phyloP scores from a whole-genome alignment of 2,329 filamentous ascomycete genomes.

The Arachnomyces sp. region DNA sequence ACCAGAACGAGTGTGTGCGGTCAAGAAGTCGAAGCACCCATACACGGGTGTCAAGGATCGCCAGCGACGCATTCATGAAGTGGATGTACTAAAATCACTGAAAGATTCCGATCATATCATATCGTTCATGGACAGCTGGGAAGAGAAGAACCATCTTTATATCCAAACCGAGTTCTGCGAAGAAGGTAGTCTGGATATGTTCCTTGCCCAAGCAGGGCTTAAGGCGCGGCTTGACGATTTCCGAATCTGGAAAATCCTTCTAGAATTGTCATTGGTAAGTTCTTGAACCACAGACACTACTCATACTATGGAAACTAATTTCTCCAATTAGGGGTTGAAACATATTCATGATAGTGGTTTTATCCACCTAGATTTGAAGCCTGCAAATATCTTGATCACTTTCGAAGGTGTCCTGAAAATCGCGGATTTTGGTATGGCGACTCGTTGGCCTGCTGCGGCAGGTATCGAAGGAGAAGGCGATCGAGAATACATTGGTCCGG shows the following conservation, averaged over 20 bases:
- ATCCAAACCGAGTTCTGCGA: slow-evolving; percentile 98
- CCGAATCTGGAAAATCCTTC: slow-evolving; percentile 93
- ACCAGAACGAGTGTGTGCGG: slow-evolving; percentile 66
- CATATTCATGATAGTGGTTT: slow-evolving; percentile 86
- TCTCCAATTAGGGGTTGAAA: slow-evolving; percentile 61
- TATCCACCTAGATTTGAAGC: slow-evolving; percentile 61
- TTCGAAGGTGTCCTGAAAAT: slow-evolving; percentile 61
- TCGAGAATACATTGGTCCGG: slow-evolving; percentile 90
- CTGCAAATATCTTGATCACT: slow-evolving; percentile 59
- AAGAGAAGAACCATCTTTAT: slow-evolving; percentile 75
- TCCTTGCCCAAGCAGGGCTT: slow-evolving; percentile 72
- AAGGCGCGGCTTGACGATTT: slow-evolving; percentile 91
- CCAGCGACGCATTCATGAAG: slow-evolving; percentile 77
- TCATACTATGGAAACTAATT: slow-evolving; percentile 21
- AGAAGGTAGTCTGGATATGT: slow-evolving; percentile 81
- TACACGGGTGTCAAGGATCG: slow-evolving; percentile 73
- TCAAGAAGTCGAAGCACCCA: slow-evolving; percentile 84
- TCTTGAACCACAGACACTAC: background rate
- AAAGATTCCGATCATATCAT: slow-evolving; percentile 77
- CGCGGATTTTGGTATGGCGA: slow-evolving; percentile 65
- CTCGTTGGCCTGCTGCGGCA: slow-evolving; percentile 65
- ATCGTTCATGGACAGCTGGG: slow-evolving; percentile 79
- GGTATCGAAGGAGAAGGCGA: slow-evolving; percentile 88
- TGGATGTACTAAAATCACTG: slow-evolving; percentile 68
- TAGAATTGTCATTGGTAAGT: slow-evolving; percentile 75